Percentiles rank a stretch among this genome's conserved stretches.
Conservation (phyloP, 225 moss, liverwort and hornwort genomes). For the Marchantia polymorpha region DNA sequence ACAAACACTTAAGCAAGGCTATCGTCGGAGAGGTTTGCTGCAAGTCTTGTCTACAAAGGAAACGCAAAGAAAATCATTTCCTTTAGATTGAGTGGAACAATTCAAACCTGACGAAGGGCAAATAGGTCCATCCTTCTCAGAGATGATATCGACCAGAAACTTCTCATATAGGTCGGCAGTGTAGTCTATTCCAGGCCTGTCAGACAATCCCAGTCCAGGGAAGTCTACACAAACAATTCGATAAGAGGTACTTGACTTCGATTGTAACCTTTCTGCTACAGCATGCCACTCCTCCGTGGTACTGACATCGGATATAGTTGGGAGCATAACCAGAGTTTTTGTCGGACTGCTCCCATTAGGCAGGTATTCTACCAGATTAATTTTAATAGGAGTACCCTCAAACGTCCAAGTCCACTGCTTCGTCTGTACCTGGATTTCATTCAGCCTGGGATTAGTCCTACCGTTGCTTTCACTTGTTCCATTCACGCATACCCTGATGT, state of each 20-base stretch:
- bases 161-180: constrained; percentile 62
- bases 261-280: constrained; percentile 63
- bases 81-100: not conserved
- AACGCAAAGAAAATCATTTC: not conserved
- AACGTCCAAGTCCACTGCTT: constrained; percentile 71
- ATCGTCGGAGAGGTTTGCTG: not conserved
- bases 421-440: constrained; percentile 49
- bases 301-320: constrained; percentile 88
- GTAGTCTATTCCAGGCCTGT: constrained; percentile 73
- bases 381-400: constrained; percentile 56
- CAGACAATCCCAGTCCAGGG: constrained; percentile 87
- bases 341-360: constrained; percentile 28
- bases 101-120: constrained; percentile 50
- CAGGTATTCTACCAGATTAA: constrained; percentile 63
- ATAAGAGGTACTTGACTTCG: constrained; percentile 36
- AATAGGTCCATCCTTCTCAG: constrained; percentile 61
- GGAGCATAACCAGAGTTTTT: constrained; percentile 63
- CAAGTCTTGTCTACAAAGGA: too few relatives aligned
- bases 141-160: constrained; percentile 70
- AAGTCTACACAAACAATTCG: constrained; percentile 76
- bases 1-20: not conserved
- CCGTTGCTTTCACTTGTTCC: not conserved
- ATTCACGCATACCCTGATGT: not conserved
- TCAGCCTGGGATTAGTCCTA: not conserved
- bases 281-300: constrained; percentile 88